Percentiles rank a stretch among this genome's conserved stretches.
These are phyloP conservation scores for Prosopis cineraria DNA, from an alignment of 306 rosid genomes.

Conservation along the genomic window DNA sequence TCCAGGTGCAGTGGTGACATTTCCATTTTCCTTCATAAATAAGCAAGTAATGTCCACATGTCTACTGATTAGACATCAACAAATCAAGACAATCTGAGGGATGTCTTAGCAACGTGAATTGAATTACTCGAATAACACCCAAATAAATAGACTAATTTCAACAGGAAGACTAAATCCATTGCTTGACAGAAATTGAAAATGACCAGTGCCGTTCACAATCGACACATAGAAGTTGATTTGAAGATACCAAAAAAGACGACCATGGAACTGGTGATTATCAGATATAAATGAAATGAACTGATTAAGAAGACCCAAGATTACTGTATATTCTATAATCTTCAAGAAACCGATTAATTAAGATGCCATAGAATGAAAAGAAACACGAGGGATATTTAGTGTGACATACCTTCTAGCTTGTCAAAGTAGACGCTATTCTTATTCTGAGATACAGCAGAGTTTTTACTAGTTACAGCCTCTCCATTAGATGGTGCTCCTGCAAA, in stretches of 20 bases:
- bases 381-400: not conserved
- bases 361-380: not conserved
- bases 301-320: not conserved
- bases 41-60: constrained; percentile 32
- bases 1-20: constrained; percentile 60
- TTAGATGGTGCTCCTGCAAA: constrained; percentile 13
- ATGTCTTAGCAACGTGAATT: not conserved
- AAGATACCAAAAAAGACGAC: not conserved
- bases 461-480: constrained; percentile 30
- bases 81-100: constrained; percentile 4
- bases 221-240: not conserved
- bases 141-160: not conserved
- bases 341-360: not conserved
- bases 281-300: not conserved
- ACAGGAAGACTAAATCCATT: not conserved
- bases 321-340: not conserved
- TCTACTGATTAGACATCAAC: constrained; percentile 21
- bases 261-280: not conserved
- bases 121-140: not conserved
- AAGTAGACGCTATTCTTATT: constrained; percentile 46
- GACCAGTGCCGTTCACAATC: not conserved
- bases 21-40: constrained; percentile 60
- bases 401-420: constrained; percentile 46
- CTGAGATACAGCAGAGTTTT: not conserved
- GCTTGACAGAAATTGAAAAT: constrained; percentile 6